A percentile compares a stretch with the other conserved stretches of the same genome.
These are phyloP conservation scores for Magnaporthiopsis rhizophila DNA, from an alignment of 2,329 filamentous ascomycete species.

Conservation along the genomic window DNA sequence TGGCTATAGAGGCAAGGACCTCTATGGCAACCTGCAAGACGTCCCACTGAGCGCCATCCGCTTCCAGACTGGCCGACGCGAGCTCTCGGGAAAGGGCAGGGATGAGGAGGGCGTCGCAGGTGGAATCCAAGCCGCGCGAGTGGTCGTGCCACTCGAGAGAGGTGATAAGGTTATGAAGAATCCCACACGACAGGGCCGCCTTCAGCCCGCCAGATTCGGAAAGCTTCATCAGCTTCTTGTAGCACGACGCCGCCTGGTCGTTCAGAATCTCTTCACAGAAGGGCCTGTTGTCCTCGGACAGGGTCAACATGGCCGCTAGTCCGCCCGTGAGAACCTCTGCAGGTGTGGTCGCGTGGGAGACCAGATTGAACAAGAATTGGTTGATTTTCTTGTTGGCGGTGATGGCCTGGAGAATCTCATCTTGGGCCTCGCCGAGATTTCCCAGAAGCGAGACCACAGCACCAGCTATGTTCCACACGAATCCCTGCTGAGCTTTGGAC, in stretches of 20 bases:
- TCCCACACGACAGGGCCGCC: slow-evolving; percentile 49
- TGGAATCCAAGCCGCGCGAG: slow-evolving; percentile 37
- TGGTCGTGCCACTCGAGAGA: slow-evolving; percentile 44
- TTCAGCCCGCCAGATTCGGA: slow-evolving; percentile 38
- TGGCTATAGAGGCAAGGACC: slow-evolving; percentile 57
- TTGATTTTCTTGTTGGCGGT: slow-evolving; percentile 39
- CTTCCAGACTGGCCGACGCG: slow-evolving; percentile 10
- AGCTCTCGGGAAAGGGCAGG: slow-evolving; percentile 33
- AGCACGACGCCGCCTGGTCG: slow-evolving; percentile 37
- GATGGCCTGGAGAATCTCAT: slow-evolving; percentile 51
- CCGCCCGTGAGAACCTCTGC: slow-evolving; percentile 37
- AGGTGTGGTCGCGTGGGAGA: slow-evolving; percentile 31
- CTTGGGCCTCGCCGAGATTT: slow-evolving; percentile 48
- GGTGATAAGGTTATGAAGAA: slow-evolving; percentile 55
- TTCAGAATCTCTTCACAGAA: slow-evolving; percentile 45
- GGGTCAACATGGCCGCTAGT: slow-evolving; percentile 46
- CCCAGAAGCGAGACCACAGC: slow-evolving; percentile 46
- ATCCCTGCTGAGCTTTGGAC: slow-evolving; percentile 43
- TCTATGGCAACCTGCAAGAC: slow-evolving; percentile 50
- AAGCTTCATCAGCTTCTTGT: slow-evolving; percentile 40
- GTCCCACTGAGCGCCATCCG: slow-evolving; percentile 17
- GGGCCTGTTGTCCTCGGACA: slow-evolving; percentile 51
- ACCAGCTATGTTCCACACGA: slow-evolving; percentile 45
- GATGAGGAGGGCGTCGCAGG: slow-evolving; percentile 43
- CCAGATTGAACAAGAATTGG: slow-evolving; percentile 46